phyloP scores from a whole-genome alignment of 2,329 filamentous ascomycete species.

The Cordyceps cateniannulata region DNA sequence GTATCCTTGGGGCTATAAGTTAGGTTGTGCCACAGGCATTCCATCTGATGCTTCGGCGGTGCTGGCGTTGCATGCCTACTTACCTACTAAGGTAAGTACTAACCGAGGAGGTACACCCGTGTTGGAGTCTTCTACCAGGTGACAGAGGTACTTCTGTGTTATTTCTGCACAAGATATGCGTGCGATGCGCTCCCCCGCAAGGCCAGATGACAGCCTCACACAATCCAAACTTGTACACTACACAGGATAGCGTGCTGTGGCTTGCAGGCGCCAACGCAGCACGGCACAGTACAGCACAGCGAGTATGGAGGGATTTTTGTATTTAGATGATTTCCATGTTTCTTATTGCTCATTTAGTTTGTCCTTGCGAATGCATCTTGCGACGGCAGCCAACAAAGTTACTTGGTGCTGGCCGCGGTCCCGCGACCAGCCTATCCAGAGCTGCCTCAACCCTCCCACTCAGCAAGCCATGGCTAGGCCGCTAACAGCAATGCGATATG shows the following conservation, averaged over 20 bases:
- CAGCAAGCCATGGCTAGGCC: background rate
- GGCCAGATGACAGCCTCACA: background rate
- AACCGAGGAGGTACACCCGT: too few relatives aligned
- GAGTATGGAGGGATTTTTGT: background rate
- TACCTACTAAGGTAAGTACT: too few relatives aligned
- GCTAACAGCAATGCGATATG: background rate
- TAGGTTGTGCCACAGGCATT: background rate
- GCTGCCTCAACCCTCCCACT: slow-evolving; percentile 5
- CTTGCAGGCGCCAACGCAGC: slow-evolving; percentile 2
- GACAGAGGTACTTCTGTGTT: too few relatives aligned
- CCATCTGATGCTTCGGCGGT: background rate
- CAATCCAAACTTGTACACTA: background rate
- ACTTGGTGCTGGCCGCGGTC: background rate
- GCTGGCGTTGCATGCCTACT: background rate
- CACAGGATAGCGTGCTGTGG: background rate
- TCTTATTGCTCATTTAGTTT: background rate
- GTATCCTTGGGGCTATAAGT: background rate
- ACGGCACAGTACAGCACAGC: background rate
- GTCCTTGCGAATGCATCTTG: background rate
- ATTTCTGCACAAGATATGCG: too few relatives aligned
- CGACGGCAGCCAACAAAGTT: background rate
- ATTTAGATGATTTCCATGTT: background rate
- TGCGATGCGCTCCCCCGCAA: background rate
- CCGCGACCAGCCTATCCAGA: slow-evolving; percentile 8
- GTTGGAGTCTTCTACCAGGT: too few relatives aligned